A percentile compares a stretch with the other conserved stretches of the same genome.
These are phyloP conservation scores for Nakazawaea molendinolei DNA, from an alignment of 805 yeast species.

Conservation along the genomic window DNA sequence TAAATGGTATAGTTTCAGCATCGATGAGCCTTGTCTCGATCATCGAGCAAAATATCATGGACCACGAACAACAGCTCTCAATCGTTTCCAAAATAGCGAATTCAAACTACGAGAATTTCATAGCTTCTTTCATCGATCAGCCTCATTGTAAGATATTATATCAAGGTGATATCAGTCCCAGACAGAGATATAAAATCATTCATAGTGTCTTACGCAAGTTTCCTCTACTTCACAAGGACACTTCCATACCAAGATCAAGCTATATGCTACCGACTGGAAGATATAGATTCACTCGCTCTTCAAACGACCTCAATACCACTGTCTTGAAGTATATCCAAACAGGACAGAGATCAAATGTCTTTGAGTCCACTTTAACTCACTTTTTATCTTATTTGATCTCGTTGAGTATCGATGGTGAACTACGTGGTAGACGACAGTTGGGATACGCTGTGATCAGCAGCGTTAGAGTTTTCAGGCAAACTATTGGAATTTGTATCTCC, in stretches of 20 bases:
- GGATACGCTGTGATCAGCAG: conserved; percentile 64
- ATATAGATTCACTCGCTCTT: conserved; percentile 27
- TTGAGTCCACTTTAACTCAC: conserved; percentile 33
- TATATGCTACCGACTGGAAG: conserved; percentile 29
- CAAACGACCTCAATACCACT: conserved; percentile 45
- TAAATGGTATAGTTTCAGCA: conserved; percentile 41
- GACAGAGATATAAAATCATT: too few species aligned
- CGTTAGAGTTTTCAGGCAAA: conserved; percentile 38
- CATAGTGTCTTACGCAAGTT: too few species aligned
- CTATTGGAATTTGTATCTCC: conserved; percentile 53
- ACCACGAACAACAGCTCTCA: conserved; percentile 47
- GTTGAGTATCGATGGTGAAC: conserved; percentile 33
- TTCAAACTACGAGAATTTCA: conserved; percentile 26
- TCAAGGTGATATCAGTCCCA: conserved; percentile 39
- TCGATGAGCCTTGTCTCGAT: conserved; percentile 43
- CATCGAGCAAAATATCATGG: conserved; percentile 52
- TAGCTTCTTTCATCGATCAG: conserved; percentile 20
- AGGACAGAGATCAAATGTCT: conserved; percentile 35
- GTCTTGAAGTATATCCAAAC: conserved; percentile 51
- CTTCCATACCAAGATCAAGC: conserved; percentile 35
- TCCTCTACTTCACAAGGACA: too few species aligned
- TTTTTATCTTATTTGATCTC: conserved; percentile 43
- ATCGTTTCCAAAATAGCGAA: conserved; percentile 44
- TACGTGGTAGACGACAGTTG: conserved; percentile 49
- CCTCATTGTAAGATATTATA: conserved; percentile 34